Evolutionary conservation across 441 rosid genomes (phyloP).

Genomic region (Gossypium davidsonii): DNA sequence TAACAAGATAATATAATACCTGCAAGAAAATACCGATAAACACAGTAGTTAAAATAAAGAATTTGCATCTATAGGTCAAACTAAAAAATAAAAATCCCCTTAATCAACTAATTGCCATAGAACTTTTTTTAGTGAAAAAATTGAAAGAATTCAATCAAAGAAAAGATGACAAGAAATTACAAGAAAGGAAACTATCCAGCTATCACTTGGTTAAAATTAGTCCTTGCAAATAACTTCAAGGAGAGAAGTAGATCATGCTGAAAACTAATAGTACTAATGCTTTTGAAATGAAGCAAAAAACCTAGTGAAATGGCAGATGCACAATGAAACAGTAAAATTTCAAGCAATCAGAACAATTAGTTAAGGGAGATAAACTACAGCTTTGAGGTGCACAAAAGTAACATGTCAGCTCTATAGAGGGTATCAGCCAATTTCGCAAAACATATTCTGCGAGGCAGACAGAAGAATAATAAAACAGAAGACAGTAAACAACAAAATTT

Average conservation of each 20-base stretch:
- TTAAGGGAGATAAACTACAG: not conserved
- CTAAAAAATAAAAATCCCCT: slow-evolving; percentile 4
- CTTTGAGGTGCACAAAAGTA: not conserved
- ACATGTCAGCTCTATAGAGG: not conserved
- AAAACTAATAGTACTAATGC: slow-evolving; percentile 5
- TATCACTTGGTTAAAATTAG: not conserved
- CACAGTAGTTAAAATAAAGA: slow-evolving; percentile 15
- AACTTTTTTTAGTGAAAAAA: not conserved
- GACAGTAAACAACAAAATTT: not conserved
- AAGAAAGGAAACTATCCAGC: not conserved
- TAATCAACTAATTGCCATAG: slow-evolving; percentile 1
- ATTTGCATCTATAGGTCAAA: slow-evolving; percentile 11
- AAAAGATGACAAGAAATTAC: not conserved
- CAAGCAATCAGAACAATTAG: not conserved
- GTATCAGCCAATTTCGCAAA: not conserved
- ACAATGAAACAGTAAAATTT: not conserved
- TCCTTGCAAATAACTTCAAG: not conserved
- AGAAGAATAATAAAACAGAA: slow-evolving; percentile 8
- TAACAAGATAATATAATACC: slow-evolving; percentile 92
- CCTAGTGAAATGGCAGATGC: not conserved
- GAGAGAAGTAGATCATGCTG: not conserved
- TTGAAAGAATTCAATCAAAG: not conserved
- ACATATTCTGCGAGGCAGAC: not conserved
- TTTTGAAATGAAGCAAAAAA: slow-evolving; percentile 5
- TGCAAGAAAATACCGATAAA: slow-evolving; percentile 33